A percentile compares a stretch with the other conserved stretches of the same genome.
Conservation (phyloP, 768 basidiomycete genomes). For the Gautieria morchelliformis region DNA sequence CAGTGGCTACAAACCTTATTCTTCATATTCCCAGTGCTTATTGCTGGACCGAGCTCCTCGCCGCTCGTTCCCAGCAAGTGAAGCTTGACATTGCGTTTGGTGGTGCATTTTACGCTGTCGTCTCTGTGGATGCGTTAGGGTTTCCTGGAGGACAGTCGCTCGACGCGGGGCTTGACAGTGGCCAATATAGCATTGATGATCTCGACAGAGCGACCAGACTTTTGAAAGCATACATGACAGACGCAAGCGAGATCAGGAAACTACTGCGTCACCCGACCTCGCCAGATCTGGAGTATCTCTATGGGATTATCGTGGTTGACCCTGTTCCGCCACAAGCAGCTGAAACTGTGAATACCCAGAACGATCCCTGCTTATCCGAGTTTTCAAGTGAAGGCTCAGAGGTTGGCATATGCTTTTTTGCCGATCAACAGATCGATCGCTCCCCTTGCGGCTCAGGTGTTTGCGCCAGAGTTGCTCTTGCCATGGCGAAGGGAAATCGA, state of each 20-base stretch:
- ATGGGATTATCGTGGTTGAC: constrained; percentile 30
- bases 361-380: no score
- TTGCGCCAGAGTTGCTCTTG: constrained; percentile 28
- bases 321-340: not conserved
- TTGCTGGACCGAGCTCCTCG: constrained; percentile 19
- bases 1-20: constrained; percentile 17
- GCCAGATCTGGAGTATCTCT: constrained; percentile 26
- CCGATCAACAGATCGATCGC: constrained; percentile 30
- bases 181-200: constrained; percentile 7
- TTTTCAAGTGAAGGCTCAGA: not conserved
- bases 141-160: constrained; percentile 19
- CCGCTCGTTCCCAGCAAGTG: constrained; percentile 9
- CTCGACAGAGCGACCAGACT: constrained; percentile 17
- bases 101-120: constrained; percentile 32
- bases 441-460: constrained; percentile 32
- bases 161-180: not conserved
- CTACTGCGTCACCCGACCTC: constrained; percentile 21
- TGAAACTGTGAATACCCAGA: not conserved
- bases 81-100: constrained; percentile 28
- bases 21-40: constrained; percentile 21
- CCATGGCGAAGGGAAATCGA: constrained; percentile 22
- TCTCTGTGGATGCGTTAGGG: constrained; percentile 25
- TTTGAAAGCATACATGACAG: constrained; percentile 21
- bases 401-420: constrained; percentile 25
- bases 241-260: not conserved